Base-by-base conservation (phyloP, 768 basidiomycete genomes). In the Suillus sp. region DNA sequence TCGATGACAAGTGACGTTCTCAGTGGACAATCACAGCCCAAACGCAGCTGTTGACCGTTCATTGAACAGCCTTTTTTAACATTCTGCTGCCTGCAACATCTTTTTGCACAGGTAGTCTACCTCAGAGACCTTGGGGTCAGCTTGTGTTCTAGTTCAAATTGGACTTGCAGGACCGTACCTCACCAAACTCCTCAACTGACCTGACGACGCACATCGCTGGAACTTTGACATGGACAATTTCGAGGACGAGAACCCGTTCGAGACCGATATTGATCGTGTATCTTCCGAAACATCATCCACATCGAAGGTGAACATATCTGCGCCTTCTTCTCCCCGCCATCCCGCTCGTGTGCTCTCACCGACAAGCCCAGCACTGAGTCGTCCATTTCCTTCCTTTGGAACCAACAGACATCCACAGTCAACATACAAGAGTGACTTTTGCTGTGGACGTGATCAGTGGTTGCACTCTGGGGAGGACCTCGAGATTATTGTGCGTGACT, bases 381-480 rank as follows among this genome's bases (percentile, higher is more conserved):
- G 64, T 56, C 65, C 73, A 35, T 84, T 87, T 68, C 82, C 87
- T 11, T 85, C 90, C 6, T 78, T 82, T 18, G 86, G 83, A 18
- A 80, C 86, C 1, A 84, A 85, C 63, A 82, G 79, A 61, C 81
- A 83, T 38, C 77, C 83, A 4, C 81, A 80, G 59, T 74, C 81
- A 64, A 77, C 80, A n/a, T 80, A 78, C 77, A 93, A 91, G 82
- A 87, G 77, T 38, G 91, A 93, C 74, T 91, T 88, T 69, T 93
- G 92, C 72, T 93, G 92, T 69, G 75, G 80, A 30, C 81, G 89
- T 63, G 93, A 95, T 72, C 83, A 85, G 69, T 87, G 87, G 74
- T 71, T 95, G 65, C 92, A 95, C 76, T 89, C 87, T 0, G 91
- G 90, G 54, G 91, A 93, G 50, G 92, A 93, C 70, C 79, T 86